These are phyloP conservation scores for Lachancea kluyveri DNA, from an alignment of 805 yeast species.

Conservation along the genomic window DNA sequence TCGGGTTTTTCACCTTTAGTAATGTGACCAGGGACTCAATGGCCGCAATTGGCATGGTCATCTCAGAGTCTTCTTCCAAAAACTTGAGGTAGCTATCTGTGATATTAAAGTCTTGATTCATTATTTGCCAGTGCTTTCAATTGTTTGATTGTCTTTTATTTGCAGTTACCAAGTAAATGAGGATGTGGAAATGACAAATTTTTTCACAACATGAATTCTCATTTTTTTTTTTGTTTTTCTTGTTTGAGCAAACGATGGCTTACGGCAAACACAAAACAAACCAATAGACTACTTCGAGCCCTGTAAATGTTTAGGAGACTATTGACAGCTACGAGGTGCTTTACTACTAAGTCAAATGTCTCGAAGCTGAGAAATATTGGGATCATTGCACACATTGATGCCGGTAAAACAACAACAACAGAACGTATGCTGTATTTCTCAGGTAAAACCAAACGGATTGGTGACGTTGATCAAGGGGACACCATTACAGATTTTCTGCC, in stretches of 20 bases:
- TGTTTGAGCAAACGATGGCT: constrained; percentile 3
- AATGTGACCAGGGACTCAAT: constrained; percentile 89
- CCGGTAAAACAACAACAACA: constrained; percentile 97
- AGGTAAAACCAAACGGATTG: constrained; percentile 74
- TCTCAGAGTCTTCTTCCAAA: constrained; percentile 84
- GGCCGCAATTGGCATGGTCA: constrained; percentile 99
- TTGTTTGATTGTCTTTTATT: too few species aligned
- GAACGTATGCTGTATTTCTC: constrained; percentile 90
- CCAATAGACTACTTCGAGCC: neutral
- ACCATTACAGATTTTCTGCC: constrained; percentile 91
- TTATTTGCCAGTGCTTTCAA: too few species aligned
- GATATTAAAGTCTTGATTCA: constrained; percentile 60
- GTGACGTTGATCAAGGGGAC: constrained; percentile 94
- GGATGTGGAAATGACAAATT: too few species aligned
- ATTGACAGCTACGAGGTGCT: constrained; percentile 1
- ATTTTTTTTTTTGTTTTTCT: too few species aligned
- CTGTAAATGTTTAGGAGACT: neutral
- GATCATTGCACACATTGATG: constrained; percentile 97
- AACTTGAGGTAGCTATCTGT: constrained; percentile 73
- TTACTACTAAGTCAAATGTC: constrained; percentile 10
- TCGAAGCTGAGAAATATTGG: constrained; percentile 73
- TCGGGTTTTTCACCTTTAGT: constrained; percentile 75
- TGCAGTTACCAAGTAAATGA: too few species aligned
- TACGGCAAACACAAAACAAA: neutral
- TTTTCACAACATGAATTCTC: too few species aligned